Evolutionary conservation across 306 rosid genomes (phyloP), one percentile per base, ranked within the genome.

Genomic region (Prunus padus): DNA sequence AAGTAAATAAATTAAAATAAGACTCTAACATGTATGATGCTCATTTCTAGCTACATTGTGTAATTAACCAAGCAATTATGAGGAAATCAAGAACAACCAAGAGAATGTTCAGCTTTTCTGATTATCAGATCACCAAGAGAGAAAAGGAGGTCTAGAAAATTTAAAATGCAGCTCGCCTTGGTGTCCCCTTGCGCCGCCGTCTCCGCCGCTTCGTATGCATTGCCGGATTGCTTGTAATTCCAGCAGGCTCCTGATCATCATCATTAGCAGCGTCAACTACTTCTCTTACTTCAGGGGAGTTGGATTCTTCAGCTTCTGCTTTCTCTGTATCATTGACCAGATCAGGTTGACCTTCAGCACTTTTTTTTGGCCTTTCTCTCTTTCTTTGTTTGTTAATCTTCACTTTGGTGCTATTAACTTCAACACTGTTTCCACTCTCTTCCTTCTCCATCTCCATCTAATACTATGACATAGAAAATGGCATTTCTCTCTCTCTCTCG

Each of bases 161-260:
- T 52, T 37, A 78, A 30, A 78, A 30, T 10, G 77, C 56, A 71
- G 82, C 82, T 71, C 82, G 46, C 51, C 77, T 64, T 20, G 82
- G 82, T 4, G 59, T 71, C 5, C 73, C 65, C 76, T 78, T 78
- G 59, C 77, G 67, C 42, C 50, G 45, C 42, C 66, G 65, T 40
- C 67, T 71, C 3, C 42, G 59, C 25, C 73, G 72, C 57, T 25
- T 71, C 52, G 30, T 63, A 26, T 8, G 28, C 42, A 25, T 51
- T 6, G 5, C 22, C n/a, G 57, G 57, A 16, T 15, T 9, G 46
- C 18, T n/a, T 7, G 62, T 49, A 65, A 8, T 49, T 1, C 22
- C 72, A 19, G 62, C 65, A 11, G 8, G 50, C 54, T 71, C 49
- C 20, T 40, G 65, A 23, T 12, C 31, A 42, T 73, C 68, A 33